Evolutionary conservation across 2,329 filamentous ascomycete genomes (phyloP).

Genomic region (Plectosphaerella cucumerina): DNA sequence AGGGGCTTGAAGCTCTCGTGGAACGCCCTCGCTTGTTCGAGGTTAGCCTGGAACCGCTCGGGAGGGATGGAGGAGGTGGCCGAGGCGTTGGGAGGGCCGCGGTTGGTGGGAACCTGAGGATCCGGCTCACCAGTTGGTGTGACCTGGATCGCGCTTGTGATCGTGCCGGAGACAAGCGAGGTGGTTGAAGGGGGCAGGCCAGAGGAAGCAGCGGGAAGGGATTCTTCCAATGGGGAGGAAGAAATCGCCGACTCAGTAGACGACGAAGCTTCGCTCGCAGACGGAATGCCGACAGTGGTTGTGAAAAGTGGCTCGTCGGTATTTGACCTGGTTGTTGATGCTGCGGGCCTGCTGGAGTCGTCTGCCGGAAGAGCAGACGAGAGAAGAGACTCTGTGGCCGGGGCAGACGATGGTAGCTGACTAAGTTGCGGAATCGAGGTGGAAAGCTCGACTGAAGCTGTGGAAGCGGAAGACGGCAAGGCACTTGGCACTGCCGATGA

Average conservation of each 20-base stretch:
- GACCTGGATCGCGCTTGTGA: not conserved
- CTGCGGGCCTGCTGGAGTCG: not conserved
- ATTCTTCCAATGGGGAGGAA: not conserved
- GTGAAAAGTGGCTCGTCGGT: not conserved
- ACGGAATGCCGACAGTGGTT: not conserved
- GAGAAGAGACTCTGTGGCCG: too few species aligned
- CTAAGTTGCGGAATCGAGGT: too few species aligned
- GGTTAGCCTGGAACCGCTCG: conserved; percentile 37
- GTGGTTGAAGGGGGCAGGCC: not conserved
- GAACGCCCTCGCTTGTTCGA: conserved; percentile 37
- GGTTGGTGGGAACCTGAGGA: conserved; percentile 36
- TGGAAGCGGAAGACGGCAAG: too few species aligned
- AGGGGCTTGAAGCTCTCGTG: conserved; percentile 44
- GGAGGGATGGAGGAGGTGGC: conserved; percentile 36
- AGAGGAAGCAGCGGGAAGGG: not conserved
- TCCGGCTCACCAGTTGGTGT: conserved; percentile 30
- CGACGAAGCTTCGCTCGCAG: not conserved
- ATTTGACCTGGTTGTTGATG: not conserved
- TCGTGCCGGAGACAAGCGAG: not conserved
- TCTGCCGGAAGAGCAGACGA: too few species aligned
- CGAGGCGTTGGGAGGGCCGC: conserved; percentile 25
- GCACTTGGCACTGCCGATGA: too few species aligned
- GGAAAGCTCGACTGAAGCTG: too few species aligned
- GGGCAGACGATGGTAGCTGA: too few species aligned
- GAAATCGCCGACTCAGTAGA: conserved; percentile 1